Evolutionary conservation across 2,329 filamentous ascomycete species (phyloP), one percentile per base, ranked within the genome.

Genomic region (Gremmenia infestans): DNA sequence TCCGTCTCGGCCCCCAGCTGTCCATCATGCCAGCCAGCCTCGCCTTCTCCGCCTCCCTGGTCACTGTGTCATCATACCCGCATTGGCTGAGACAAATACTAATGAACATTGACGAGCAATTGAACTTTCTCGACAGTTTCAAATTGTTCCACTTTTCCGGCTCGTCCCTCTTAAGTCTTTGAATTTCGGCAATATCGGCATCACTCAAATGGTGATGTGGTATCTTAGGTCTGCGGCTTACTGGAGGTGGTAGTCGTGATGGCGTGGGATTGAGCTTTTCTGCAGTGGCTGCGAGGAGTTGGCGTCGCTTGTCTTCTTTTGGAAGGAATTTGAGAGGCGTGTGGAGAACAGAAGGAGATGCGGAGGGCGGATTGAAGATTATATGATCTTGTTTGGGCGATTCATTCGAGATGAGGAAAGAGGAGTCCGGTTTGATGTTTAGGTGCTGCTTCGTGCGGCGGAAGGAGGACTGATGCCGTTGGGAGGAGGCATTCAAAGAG

Each of bases 281-380:
- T 51, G 60, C 57, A n/a, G 65, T 64, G 14, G 61, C 48, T 17
- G 56, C 56, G 17, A 70, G 55, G 15, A 68, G 57, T 48, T 67
- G 57, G 51, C 63, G 65, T 49, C 69, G 63, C 55, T 68, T 69
- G 54, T 71, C 69, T 40, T 70, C 67, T 59, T 74, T 76, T 53
- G 83, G 83, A 32, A 87, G 78, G 72, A 87, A 87, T 68, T 83
- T 80, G 72, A 84, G 79, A 55, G 83, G 83, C n/a, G 83, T 87
- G 72, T 86, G 80, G 65, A 76, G 77, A 55, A 84, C 81, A n/a
- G 81, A 79, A 3, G 79, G 73, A 54, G 76, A 73, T 9, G 80
- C 75, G 15, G 79, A 72, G 25, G 81, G 80, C 42, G 80, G 81
- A 72, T 81, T 82, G 73, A 80, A 82, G 68, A 83, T 76, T 67